Base-by-base conservation (phyloP, 139 green algal genomes). In the Micractinium conductrix region DNA sequence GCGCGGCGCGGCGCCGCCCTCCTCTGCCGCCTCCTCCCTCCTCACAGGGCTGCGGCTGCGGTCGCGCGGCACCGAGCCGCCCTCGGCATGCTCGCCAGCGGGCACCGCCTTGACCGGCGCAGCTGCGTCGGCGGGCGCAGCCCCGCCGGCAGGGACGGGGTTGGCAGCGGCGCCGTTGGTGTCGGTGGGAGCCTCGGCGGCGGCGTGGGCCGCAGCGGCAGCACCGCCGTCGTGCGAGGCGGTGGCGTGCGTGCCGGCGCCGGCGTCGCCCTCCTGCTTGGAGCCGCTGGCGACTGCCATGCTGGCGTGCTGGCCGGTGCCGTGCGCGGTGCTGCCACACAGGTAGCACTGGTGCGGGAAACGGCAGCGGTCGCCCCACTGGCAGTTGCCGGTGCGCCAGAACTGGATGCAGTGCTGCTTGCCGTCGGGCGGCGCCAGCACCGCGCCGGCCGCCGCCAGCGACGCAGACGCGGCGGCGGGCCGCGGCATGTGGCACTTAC, bases 261-360 rank as follows among this genome's bases (percentile, higher is more conserved):
- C n/a, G 6, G 10, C 65, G 0, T 38, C 70, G 28, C 42, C 70
- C 0, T 12, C 22, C 67, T 73, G 43, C 67, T 42, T 35, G 68
- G 35, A 35, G 38, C 38, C 12, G 35, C 58, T 69, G 48, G 74
- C 53, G 3, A 81, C 74, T 0, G 53, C 50, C 50, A 81, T 67
- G 48, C 74, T 80, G 74, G 74, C 74, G 48, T 68, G 78, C 78
- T 83, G 78, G n/a, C 24, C 78, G 30, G 78, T 83, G 62, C 78
- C 78, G 62, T 83, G 78, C 42, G 78, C 21, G 17, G 42, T 63
- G 62, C 78, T 83, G 42, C 78, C 78, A 42, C 78, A 83, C 14
- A 83, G 42, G 44, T 83, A 83, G 78, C 78, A 83, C 78, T 83
- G 78, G 78, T 83, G 78, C 1, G 78, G 78, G 78, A 75, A 83